Percentiles rank a stretch among this genome's conserved stretches.
These are phyloP conservation scores for Arbutus unedo DNA, from an alignment of 148 eudicot genomes.

Conservation along the genomic window DNA sequence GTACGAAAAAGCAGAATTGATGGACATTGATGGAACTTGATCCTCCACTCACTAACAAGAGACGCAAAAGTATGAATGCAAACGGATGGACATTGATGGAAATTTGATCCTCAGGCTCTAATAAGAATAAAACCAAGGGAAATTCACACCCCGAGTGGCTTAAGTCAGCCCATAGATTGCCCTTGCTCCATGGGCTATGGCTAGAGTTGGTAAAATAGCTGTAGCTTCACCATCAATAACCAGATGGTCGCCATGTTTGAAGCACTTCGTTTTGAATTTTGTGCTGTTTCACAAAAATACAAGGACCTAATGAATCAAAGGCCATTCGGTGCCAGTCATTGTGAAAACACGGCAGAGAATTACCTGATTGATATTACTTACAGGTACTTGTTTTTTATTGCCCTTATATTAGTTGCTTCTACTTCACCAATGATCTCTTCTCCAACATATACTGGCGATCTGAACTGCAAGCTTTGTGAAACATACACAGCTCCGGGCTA, in stretches of 20 bases:
- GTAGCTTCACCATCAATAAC: constrained; percentile 77
- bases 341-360: background rate
- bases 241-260: constrained; percentile 37
- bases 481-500: constrained; percentile 84
- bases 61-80: background rate
- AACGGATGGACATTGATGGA: background rate
- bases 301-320: background rate
- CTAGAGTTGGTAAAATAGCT: constrained; percentile 24
- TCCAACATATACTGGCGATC: constrained; percentile 58
- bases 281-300: constrained; percentile 38
- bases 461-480: constrained; percentile 75
- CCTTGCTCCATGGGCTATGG: constrained; percentile 11
- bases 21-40: background rate
- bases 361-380: constrained; percentile 28
- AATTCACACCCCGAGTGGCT: background rate
- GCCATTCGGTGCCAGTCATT: background rate
- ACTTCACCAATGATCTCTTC: constrained; percentile 64
- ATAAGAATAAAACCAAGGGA: background rate
- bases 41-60: too few relatives aligned
- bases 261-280: constrained; percentile 66
- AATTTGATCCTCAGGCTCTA: background rate
- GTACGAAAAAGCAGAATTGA: background rate
- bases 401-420: constrained; percentile 29
- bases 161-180: background rate
- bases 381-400: constrained; percentile 47